Base-by-base conservation (phyloP, 2,329 filamentous ascomycete species). In the Cytospora piceae region DNA sequence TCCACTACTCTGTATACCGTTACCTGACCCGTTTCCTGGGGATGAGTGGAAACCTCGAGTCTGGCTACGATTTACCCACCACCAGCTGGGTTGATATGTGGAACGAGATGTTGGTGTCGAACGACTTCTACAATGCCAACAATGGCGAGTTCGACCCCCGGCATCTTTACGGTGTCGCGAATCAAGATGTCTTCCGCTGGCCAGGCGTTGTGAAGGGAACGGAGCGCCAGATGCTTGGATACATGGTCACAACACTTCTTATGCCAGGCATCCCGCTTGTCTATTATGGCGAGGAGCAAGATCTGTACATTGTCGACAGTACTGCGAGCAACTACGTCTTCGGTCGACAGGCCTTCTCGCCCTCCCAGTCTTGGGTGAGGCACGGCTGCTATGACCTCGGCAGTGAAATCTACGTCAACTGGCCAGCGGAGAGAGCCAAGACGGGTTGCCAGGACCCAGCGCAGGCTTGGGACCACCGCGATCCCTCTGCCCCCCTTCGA, bases 121-220 rank as follows among this genome's bases (percentile, higher is more conserved):
- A 89, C 69, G 86, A 89, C 70, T 75, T 88, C 69, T 75, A 85
- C 68, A 89, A 88, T 69, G 79, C 83, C 2, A 84, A 86, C 71
- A 88, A 84, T 2, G 86, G 85, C 37, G 74, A 83, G 61, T 87
- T 87, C 67, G 87, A 90, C 69, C 87, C 87, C 4, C 81, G 87
- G 1, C 87, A 89, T 71, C 83, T 89, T 81, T 89, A 84, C 71
- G 87, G 87, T 58, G 82, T 83, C 2, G 87, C 86, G 8, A 89
- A 89, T 71, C 87, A 90, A 74, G 87, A 90, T 72, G 85, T 89
- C 9, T 86, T 89, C 70, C 80, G 86, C 42, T 89, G 87, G 87
- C 86, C 86, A 11, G 81, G 84, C 12, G 77, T 89, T 29, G 77
- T 78, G 46, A 81, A 85, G 65, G 87, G 87, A 4, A 83, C 83